Conservation (phyloP, 495 filamentous ascomycete genomes). For the Penicillium mononematosum region DNA sequence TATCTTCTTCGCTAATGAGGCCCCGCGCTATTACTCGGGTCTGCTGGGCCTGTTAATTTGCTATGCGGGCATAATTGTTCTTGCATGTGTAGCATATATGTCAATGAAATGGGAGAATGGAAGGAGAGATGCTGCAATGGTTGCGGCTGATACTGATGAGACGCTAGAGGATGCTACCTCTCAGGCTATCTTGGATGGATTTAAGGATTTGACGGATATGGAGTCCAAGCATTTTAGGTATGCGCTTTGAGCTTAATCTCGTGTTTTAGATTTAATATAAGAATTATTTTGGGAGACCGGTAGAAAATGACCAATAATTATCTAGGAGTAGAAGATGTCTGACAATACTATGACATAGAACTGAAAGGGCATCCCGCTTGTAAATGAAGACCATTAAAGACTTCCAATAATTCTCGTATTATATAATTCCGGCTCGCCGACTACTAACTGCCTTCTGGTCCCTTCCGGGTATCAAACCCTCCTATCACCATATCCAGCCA, state of each 20-base stretch:
- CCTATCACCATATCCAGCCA: too few relatives aligned
- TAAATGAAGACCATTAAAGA: too few relatives aligned
- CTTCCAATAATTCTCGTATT: too few relatives aligned
- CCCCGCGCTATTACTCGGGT: conserved; percentile 39
- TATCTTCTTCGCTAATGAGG: conserved; percentile 39
- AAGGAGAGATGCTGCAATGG: conserved; percentile 24
- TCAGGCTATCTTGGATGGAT: conserved; percentile 39
- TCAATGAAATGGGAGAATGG: conserved; percentile 33
- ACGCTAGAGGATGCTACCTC: conserved; percentile 17
- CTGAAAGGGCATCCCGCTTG: too few relatives aligned
- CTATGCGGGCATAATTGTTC: conserved; percentile 37
- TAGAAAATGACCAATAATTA: too few relatives aligned
- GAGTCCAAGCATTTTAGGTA: conserved; percentile 47
- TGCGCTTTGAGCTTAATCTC: conserved; percentile 27
- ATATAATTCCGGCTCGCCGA: too few relatives aligned
- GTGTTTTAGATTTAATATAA: not conserved
- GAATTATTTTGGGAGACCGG: not conserved
- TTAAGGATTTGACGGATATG: conserved; percentile 50
- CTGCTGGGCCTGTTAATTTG: conserved; percentile 33
- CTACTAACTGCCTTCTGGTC: too few relatives aligned
- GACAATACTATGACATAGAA: too few relatives aligned
- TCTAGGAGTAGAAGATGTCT: too few relatives aligned
- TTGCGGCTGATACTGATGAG: conserved; percentile 11
- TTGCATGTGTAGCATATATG: conserved; percentile 23
- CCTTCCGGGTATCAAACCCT: too few relatives aligned